phyloP scores from a whole-genome alignment of 1,284 basidiomycete genomes.

The Rhodotorula sp. region DNA sequence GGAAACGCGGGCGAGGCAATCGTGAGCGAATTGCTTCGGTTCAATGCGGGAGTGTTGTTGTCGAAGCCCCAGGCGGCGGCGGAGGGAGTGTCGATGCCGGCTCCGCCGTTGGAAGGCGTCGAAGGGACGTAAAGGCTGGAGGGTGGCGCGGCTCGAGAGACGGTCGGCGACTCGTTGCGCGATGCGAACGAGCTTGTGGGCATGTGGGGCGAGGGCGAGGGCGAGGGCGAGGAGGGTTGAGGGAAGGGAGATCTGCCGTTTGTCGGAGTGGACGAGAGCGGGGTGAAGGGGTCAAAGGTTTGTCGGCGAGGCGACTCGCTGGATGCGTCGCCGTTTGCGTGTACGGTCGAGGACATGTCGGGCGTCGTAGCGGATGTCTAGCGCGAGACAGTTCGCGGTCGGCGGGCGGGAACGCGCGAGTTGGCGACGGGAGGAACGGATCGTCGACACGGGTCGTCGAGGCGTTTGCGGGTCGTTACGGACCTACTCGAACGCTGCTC shows the following conservation, averaged over 20 bases:
- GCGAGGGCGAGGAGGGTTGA: not conserved
- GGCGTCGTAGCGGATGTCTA: not conserved
- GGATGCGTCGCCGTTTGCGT: not conserved
- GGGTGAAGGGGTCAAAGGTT: conserved; percentile 27
- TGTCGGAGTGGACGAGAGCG: conserved; percentile 11
- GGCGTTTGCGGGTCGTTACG: too few relatives aligned
- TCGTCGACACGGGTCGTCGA: too few relatives aligned
- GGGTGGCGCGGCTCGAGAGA: conserved; percentile 19
- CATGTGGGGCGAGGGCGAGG: not conserved
- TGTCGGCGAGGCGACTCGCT: not conserved
- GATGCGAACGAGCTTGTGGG: not conserved
- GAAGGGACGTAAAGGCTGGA: conserved; percentile 35
- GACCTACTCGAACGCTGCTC: not conserved
- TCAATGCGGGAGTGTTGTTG: not conserved
- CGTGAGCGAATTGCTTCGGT: not conserved
- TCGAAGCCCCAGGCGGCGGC: conserved; percentile 27
- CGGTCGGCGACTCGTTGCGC: conserved; percentile 3
- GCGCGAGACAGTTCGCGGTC: too few relatives aligned
- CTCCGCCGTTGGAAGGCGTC: conserved; percentile 6
- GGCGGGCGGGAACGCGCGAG: not conserved
- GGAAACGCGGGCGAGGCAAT: conserved; percentile 1
- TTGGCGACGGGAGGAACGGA: not conserved
- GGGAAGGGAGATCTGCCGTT: not conserved
- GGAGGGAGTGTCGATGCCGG: too few relatives aligned
- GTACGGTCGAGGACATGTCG: not conserved